phyloP scores from a whole-genome alignment of 1,284 basidiomycete genomes.

The Amylostereum areolatum region DNA sequence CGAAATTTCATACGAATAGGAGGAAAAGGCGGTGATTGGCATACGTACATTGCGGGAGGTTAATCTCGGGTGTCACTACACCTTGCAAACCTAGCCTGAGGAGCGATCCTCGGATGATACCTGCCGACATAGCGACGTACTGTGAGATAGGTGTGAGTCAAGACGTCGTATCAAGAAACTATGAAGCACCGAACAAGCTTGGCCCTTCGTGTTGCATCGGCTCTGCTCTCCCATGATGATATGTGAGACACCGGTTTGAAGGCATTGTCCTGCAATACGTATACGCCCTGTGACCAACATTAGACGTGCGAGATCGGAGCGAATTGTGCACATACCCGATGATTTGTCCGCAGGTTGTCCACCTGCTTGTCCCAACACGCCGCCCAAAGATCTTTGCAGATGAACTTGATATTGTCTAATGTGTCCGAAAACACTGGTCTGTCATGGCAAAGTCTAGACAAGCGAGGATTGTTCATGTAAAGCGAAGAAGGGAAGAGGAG shows the following conservation, averaged over 20 bases:
- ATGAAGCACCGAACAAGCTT: constrained; percentile 48
- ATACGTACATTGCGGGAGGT: constrained; percentile 78
- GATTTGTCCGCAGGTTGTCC: constrained; percentile 92
- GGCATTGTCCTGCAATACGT: constrained; percentile 86
- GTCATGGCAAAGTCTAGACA: constrained; percentile 65
- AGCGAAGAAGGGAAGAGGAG: not conserved
- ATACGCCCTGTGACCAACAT: constrained; percentile 64
- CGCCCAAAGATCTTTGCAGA: constrained; percentile 94
- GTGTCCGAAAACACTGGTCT: constrained; percentile 75
- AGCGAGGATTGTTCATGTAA: not conserved
- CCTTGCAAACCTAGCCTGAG: constrained; percentile 71
- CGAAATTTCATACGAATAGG: not conserved
- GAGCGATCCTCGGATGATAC: constrained; percentile 80
- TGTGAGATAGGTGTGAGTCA: constrained; percentile 22
- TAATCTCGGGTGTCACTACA: constrained; percentile 72
- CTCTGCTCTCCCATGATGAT: constrained; percentile 71
- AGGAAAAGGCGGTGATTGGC: not conserved
- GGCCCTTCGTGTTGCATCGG: constrained; percentile 69
- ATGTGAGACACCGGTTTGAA: constrained; percentile 82
- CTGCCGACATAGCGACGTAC: constrained; percentile 77
- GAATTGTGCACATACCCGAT: constrained; percentile 51
- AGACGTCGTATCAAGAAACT: not conserved
- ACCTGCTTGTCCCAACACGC: constrained; percentile 91
- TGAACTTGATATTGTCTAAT: constrained; percentile 89
- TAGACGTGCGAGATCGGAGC: not conserved